Base-by-base conservation (phyloP, 2,329 filamentous ascomycete genomes). In the Tolypocladium tropicale region DNA sequence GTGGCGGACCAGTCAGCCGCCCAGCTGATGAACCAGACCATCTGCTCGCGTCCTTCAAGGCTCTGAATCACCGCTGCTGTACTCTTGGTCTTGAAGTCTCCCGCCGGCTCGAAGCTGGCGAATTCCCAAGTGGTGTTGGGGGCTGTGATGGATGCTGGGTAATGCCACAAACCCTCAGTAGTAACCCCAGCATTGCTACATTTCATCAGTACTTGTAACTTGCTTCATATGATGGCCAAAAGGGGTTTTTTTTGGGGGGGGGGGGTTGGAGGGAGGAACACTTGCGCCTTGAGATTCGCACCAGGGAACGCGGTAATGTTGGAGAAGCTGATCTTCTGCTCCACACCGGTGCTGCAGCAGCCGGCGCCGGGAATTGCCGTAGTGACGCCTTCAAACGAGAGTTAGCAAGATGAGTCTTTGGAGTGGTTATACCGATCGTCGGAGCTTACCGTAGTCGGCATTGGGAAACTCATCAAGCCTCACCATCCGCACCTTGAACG, bases 61-160 rank as follows among this genome's bases (percentile, higher is more conserved):
- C 77, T 76, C 65, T 84, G 84, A 65, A 85, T 82, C 53, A 85
- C 80, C 41, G 75, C 82, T 52, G 82, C 82, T 28, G 75, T 78
- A 23, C 73, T 75, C 30, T 67, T 66, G 14, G 57, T 64, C 2
- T 65, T 55, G 58, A 72, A 75, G 10, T 66, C 63, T 2, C 73
- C 74, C 56, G 72, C 72, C n/a, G 74, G 67, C 7, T 68, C 75
- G 63, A 83, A 83, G 32, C 74, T 68, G 7, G 80, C 81, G 61
- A 85, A 74, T 53, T 78, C 70, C 65, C 72, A 77, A n/a, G 82
- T 79, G 11, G 76, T 78, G 34, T 69, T 75, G 2, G 77, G 61
- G 63, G 84, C 75, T 55, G 71, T 77, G 62, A 85, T 79, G 21
- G 67, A 72, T 18, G 81, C 80, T 16, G 81, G 80, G 64, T 82